Base-by-base conservation (phyloP, 2,329 filamentous ascomycete species). In the Aspergillus unguis region DNA sequence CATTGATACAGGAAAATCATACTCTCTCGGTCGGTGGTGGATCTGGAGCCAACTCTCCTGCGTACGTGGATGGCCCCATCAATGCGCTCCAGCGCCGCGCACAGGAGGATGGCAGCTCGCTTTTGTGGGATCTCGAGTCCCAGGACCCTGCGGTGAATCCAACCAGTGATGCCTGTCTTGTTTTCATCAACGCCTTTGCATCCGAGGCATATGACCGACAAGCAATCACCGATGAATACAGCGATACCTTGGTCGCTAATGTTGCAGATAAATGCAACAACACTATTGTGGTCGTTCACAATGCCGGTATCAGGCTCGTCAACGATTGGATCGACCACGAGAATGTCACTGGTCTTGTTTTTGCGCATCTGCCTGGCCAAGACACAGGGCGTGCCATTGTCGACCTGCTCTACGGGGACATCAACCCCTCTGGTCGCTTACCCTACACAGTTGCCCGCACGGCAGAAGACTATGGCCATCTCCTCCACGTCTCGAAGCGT, bases 271-370 rank as follows among this genome's bases (percentile, higher is more conserved):
- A 75, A 23, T 87, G 84, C 67, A 75, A 74, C 56, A 85, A 83
- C 55, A 86, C 84, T 1, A 75, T 87, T 25, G 85, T 87, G 0
- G 73, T 86, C 1, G 75, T 87, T 5, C 84, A 87, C 66, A 86
- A 85, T 37, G 82, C 83, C 1, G 85, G 85, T 0, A 74, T 80
- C 8, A 76, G 84, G 1, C 66, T 85, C 0, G 79, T 87, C 0
- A 54, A 59, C 6, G 71, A 73, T 1, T 88, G 82, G 72, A 74
- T 83, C 54, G 79, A 86, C 46, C 78, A 88, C 53, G 71, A 76
- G 7, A 87, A 87, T 56, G 78, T 88, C 29, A 86, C 83, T 0
- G 83, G 79, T 1, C 71, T 87, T 11, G 73, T 88, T 0, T 83
- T 83, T 57, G 84, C 81, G 3, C 84, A 87, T 60, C 71, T 86